These are phyloP conservation scores for Triglochin maritima DNA, from an alignment of 106 monocot species.

Conservation along the genomic window DNA sequence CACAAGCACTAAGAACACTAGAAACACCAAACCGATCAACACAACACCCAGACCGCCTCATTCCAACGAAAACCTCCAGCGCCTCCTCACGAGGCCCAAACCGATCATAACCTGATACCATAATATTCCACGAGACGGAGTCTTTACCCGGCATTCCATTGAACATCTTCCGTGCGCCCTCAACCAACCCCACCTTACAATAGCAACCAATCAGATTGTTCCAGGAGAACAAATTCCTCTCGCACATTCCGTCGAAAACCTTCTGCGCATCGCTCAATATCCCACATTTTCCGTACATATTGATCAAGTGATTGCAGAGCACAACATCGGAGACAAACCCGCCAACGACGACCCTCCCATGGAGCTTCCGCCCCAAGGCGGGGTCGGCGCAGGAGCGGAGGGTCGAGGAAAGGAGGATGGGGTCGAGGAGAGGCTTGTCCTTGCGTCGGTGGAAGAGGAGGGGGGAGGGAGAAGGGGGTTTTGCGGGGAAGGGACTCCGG, in stretches of 20 bases:
- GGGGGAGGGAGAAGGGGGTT: too few species aligned
- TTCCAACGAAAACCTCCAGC: constrained; percentile 11
- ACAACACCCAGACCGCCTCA: constrained; percentile 15
- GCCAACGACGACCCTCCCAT: constrained; percentile 8
- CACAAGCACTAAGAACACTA: constrained; percentile 24
- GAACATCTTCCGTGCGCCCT: constrained; percentile 18
- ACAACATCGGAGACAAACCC: constrained; percentile 15
- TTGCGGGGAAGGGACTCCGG: too few species aligned
- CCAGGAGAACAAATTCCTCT: constrained; percentile 35
- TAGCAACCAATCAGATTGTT: constrained; percentile 25
- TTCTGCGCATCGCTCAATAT: constrained; percentile 20
- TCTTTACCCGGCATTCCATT: constrained; percentile 34
- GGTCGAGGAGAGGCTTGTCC: not conserved
- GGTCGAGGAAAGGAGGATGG: constrained; percentile 7
- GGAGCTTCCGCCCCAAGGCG: not conserved
- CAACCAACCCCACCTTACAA: constrained; percentile 14
- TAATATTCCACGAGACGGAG: constrained; percentile 31
- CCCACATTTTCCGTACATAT: constrained; percentile 28
- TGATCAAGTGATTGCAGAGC: constrained; percentile 33
- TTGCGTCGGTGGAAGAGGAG: too few species aligned
- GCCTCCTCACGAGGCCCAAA: constrained; percentile 33
- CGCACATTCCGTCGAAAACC: constrained; percentile 18
- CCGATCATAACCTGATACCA: constrained; percentile 31
- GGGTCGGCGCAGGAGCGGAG: constrained; percentile 7
- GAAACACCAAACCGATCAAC: constrained; percentile 33